Base-by-base conservation (phyloP, 1,284 basidiomycete genomes). In the Irpex rosettiformis region DNA sequence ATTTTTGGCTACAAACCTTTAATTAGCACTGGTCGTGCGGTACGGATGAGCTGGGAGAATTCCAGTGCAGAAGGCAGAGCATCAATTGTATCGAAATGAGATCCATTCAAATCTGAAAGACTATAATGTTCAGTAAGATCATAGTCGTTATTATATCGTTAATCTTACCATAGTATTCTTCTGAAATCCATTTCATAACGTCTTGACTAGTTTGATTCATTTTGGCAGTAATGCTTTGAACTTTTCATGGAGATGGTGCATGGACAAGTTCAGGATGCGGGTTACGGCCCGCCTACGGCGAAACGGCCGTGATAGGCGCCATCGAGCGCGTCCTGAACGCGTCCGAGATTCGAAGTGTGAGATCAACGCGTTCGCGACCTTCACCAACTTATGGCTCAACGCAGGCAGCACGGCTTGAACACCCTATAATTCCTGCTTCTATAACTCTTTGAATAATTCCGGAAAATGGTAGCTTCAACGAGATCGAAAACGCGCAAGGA, bases 11-110 rank as follows among this genome's bases (percentile, higher is more conserved):
- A 29, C 1, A 40, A 55, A 86, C 92, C 84, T 76, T 82, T 82
- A 55, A 94, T 89, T 1, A 96, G 70, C 4, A 88, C 86, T 1
- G 94, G 94, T 61, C 93, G 78, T n/a, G 86, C 86, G 52, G 89
- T 79, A 61, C 87, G 83, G 3, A 90, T 81, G 28, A 92, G 75
- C 52, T 86, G 78, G 42, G 87, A 77, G 66, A 96, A 94, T 66
- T 94, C 85, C 33, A 93, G 67, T 3, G 90, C 69, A 0, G 84
- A 80, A 11, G 93, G 93, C 8, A 86, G 80, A 13, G 66, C 61
- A 16, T 81, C 73, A 4, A 92, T 71, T 22, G 80, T 74, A 51
- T 85, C 79, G 55, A 84, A 76, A 48, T 78, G 71, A 22, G 76
- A 71, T 6, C 87, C 85, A 66, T 94, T 93, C 65, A 90, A 70